Conservation (phyloP, 2,329 filamentous ascomycete genomes). For the Calycina herbarum region DNA sequence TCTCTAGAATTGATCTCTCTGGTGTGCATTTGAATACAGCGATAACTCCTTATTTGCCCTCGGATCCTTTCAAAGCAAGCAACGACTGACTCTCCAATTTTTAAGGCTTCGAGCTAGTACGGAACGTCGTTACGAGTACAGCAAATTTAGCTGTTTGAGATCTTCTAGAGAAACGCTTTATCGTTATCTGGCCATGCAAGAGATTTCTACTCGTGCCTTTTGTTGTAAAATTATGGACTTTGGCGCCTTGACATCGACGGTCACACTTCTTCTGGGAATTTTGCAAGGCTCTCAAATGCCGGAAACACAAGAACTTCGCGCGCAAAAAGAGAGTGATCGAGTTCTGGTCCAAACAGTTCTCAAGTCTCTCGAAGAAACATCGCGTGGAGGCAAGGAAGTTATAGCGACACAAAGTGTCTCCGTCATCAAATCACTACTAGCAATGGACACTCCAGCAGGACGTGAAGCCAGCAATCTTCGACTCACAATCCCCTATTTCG, state of each 20-base stretch:
- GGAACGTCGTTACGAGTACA: slow-evolving; percentile 37
- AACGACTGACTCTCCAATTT: background rate
- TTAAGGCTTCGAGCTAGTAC: slow-evolving; percentile 30
- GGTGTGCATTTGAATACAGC: background rate
- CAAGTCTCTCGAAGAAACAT: slow-evolving; percentile 26
- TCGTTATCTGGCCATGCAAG: slow-evolving; percentile 31
- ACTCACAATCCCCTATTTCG: slow-evolving; percentile 38
- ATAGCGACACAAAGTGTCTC: slow-evolving; percentile 33
- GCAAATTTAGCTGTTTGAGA: slow-evolving; percentile 35
- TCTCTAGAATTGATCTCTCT: background rate
- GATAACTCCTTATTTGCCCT: background rate
- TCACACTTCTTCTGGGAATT: slow-evolving; percentile 34
- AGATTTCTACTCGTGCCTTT: slow-evolving; percentile 24
- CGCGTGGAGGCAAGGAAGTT: slow-evolving; percentile 23
- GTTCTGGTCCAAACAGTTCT: slow-evolving; percentile 29
- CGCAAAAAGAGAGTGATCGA: slow-evolving; percentile 28
- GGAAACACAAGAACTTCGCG: slow-evolving; percentile 19
- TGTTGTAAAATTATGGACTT: slow-evolving; percentile 37
- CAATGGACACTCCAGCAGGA: slow-evolving; percentile 26
- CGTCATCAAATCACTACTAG: slow-evolving; percentile 34
- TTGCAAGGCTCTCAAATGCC: slow-evolving; percentile 23
- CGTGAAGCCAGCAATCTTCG: slow-evolving; percentile 28
- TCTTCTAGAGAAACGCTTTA: slow-evolving; percentile 33
- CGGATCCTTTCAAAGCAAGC: background rate
- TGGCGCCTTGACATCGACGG: slow-evolving; percentile 31